Base-by-base conservation (phyloP, 192 early-diverging fungal species). In the Chytriomyces confervae region DNA sequence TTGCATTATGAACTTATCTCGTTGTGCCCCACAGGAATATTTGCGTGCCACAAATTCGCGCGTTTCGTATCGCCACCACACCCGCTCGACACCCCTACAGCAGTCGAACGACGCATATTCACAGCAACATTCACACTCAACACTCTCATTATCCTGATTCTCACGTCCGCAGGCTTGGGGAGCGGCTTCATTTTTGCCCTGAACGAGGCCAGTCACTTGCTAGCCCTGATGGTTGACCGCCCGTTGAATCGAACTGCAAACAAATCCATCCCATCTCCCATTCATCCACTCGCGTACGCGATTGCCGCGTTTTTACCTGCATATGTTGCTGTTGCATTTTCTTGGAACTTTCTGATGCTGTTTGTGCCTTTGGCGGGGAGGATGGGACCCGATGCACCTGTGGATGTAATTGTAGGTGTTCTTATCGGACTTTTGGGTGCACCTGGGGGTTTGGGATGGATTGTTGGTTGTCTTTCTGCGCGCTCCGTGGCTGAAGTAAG, bases 311-410 rank as follows among this genome's bases (percentile, higher is more conserved):
- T 72, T 7, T 18, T 81, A n/a, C 72, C 81, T 6, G 53, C 77
- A 61, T 69, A 61, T 20, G 36, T 61, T 47, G 69, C 46, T 4
- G 66, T 76, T 8, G 77, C 44, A 6, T 57, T 77, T 9, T 18
- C 73, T 2, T 49, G 44, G 24, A 80, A 84, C 6, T 76, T 88
- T 29, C 77, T 89, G 6, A 86, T 90, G 65, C 72, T 91, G 9
- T 89, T 93, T 82, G 89, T 93, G 0, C 92, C 92, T 1, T 78
- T 93, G 66, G 90, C 88, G 9, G 90, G 90, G 7, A 87, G 92
- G 20, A 91, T 88, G 61, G 92, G 92, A 7, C 81, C 86, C 0
- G 85, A 89, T 62, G 83, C 91, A 0, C 91, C 91, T 24, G 86
- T 88, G 5, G 92, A 93, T 72, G 74, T 86, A 18, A 88, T 93